Percentiles rank a stretch among this genome's conserved stretches.
Evolutionary conservation across 2,329 filamentous ascomycete genomes (phyloP).

Genomic region (Leptodontidium sp.): DNA sequence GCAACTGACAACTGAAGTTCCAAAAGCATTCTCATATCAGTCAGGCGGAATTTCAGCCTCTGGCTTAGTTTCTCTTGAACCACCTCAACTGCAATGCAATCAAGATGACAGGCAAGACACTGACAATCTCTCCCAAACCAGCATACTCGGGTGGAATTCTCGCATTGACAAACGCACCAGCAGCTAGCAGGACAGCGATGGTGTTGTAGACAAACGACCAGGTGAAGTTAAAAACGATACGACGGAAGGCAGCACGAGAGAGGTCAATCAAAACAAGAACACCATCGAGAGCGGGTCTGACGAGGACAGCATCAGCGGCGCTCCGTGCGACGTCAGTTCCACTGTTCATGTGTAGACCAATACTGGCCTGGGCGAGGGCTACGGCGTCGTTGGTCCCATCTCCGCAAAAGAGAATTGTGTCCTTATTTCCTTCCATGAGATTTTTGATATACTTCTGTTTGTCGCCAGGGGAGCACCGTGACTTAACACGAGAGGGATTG

Average conservation of each 20-base stretch:
- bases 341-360: conserved; percentile 74
- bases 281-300: conserved; percentile 62
- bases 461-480: conserved; percentile 48
- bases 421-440: conserved; percentile 14
- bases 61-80: conserved; percentile 8
- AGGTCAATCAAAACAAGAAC: conserved; percentile 67
- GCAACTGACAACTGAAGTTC: no score
- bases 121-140: conserved; percentile 70
- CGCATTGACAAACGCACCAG: conserved; percentile 62
- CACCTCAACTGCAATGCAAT: conserved; percentile 36
- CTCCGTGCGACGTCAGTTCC: conserved; percentile 70
- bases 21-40: no score
- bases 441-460: conserved; percentile 39
- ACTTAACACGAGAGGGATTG: conserved; percentile 43
- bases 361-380: conserved; percentile 73
- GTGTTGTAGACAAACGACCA: conserved; percentile 71
- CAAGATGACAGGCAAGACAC: conserved; percentile 67
- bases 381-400: conserved; percentile 83
- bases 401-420: conserved; percentile 71
- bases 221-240: conserved; percentile 66
- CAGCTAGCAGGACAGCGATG: conserved; percentile 66
- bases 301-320: conserved; percentile 74
- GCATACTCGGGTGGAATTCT: conserved; percentile 65
- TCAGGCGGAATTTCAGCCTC: neutral
- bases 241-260: conserved; percentile 47